These are phyloP conservation scores for Colletotrichum sp. DNA, from an alignment of 2,329 filamentous ascomycete species.

Conservation along the genomic window DNA sequence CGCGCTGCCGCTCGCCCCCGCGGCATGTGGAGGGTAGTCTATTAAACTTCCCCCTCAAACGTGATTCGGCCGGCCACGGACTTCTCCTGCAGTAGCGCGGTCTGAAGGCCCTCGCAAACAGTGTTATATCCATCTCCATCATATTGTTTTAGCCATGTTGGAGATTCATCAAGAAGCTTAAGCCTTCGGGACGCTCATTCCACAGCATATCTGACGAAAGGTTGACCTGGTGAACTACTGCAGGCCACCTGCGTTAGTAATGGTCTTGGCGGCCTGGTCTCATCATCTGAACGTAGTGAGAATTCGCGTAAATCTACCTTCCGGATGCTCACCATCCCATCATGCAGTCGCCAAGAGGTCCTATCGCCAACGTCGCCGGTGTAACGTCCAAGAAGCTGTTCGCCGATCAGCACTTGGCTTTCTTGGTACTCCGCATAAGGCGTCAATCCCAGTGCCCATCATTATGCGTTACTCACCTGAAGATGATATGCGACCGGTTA, in stretches of 20 bases:
- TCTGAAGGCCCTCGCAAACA: not conserved
- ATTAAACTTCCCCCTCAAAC: not conserved
- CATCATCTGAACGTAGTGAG: not conserved
- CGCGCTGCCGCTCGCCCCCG: not conserved
- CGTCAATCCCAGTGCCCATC: not conserved
- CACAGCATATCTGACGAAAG: not conserved
- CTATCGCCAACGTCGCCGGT: not conserved
- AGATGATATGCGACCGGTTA: not conserved
- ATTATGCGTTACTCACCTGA: not conserved
- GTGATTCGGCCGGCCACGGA: not conserved
- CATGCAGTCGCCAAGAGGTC: not conserved
- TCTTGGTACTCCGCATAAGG: not conserved
- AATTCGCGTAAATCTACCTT: not conserved
- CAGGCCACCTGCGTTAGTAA: not conserved
- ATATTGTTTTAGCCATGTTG: not conserved
- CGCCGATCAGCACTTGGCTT: not conserved
- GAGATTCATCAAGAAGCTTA: slow-evolving; percentile 1
- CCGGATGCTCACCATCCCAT: not conserved
- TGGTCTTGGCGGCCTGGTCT: not conserved
- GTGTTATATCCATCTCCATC: not conserved
- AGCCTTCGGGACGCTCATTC: slow-evolving; percentile 1
- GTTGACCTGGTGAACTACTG: not conserved
- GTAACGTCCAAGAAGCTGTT: not conserved
- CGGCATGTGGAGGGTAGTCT: not conserved
- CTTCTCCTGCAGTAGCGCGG: not conserved